These are phyloP conservation scores for Oryza brachyantha DNA, from an alignment of 176 grass and related monocot genomes.

Conservation along the genomic window DNA sequence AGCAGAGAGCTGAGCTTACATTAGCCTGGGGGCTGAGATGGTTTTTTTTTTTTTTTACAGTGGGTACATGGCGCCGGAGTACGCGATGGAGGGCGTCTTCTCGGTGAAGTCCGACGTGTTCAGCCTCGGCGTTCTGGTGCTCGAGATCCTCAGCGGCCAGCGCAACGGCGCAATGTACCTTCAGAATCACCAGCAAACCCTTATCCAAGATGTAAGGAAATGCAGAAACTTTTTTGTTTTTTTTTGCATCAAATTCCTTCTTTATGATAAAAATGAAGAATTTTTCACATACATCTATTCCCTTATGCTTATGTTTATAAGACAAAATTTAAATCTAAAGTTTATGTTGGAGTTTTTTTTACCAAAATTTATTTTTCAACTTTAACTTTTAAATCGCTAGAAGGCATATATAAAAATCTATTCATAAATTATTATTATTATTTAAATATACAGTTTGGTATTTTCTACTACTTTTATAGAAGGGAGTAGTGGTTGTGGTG, in stretches of 20 bases:
- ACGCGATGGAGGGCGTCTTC: conserved; percentile 71
- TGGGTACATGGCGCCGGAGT: conserved; percentile 93
- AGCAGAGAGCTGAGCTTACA: too few relatives aligned
- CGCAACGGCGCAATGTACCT: conserved; percentile 66
- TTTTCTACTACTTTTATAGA: too few relatives aligned
- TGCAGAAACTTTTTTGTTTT: background rate
- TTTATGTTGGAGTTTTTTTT: too few relatives aligned
- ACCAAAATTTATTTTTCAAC: too few relatives aligned
- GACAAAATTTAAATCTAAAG: too few relatives aligned
- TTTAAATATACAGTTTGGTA: too few relatives aligned
- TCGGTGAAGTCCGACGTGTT: conserved; percentile 92
- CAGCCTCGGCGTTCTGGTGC: conserved; percentile 81
- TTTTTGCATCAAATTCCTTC: background rate
- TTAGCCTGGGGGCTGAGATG: background rate
- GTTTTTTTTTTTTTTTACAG: conserved; percentile 52
- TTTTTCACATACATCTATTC: too few relatives aligned
- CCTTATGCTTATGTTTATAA: too few relatives aligned
- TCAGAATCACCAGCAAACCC: conserved; percentile 51
- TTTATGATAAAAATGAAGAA: background rate
- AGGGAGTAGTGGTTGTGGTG: too few relatives aligned
- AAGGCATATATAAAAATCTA: too few relatives aligned
- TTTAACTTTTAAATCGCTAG: too few relatives aligned
- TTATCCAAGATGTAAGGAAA: conserved; percentile 56
- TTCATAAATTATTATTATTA: too few relatives aligned
- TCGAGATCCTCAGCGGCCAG: conserved; percentile 87